These are phyloP conservation scores for Aspergillus niger DNA, from an alignment of 2,329 filamentous ascomycete species.

Conservation along the genomic window DNA sequence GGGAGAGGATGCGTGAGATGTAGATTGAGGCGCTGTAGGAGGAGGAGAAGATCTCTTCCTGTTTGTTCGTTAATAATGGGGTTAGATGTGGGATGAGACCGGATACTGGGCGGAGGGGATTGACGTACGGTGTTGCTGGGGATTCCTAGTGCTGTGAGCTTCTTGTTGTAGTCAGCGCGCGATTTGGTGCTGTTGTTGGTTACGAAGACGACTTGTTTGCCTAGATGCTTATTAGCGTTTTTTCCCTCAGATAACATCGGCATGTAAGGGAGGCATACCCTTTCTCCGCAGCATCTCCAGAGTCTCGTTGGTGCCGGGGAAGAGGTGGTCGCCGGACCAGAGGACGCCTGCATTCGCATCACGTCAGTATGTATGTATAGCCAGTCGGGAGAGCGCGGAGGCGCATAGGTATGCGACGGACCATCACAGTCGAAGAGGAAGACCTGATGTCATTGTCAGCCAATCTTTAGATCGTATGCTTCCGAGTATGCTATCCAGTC, in stretches of 20 bases:
- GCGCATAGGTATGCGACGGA: conserved; percentile 45
- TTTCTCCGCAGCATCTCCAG: conserved; percentile 77
- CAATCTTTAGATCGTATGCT: not conserved
- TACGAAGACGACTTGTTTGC: conserved; percentile 91
- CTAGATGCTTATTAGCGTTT: conserved; percentile 47
- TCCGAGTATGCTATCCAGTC: not conserved
- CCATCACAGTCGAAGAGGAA: conserved; percentile 98
- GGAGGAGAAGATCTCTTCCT: conserved; percentile 94
- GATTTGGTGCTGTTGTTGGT: conserved; percentile 99
- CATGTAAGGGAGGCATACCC: conserved; percentile 55
- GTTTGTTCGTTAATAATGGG: not conserved
- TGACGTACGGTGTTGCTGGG: conserved; percentile 63
- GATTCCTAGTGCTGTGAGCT: conserved; percentile 80
- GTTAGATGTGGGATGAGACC: conserved; percentile 2
- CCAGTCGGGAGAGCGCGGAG: conserved; percentile 5
- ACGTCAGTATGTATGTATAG: conserved; percentile 14
- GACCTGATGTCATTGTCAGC: conserved; percentile 56
- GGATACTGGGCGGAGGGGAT: not conserved
- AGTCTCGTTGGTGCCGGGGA: conserved; percentile 81
- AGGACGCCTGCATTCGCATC: conserved; percentile 70
- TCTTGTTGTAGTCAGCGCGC: conserved; percentile 87
- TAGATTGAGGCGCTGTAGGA: conserved; percentile 95
- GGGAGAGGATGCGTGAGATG: conserved; percentile 85
- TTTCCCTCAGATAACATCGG: too few relatives aligned
- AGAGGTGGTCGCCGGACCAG: conserved; percentile 93